Percentiles rank a stretch among this genome's conserved stretches.
Conservation (phyloP, 192 early-diverging fungal species). For the Coemansia sp. region DNA sequence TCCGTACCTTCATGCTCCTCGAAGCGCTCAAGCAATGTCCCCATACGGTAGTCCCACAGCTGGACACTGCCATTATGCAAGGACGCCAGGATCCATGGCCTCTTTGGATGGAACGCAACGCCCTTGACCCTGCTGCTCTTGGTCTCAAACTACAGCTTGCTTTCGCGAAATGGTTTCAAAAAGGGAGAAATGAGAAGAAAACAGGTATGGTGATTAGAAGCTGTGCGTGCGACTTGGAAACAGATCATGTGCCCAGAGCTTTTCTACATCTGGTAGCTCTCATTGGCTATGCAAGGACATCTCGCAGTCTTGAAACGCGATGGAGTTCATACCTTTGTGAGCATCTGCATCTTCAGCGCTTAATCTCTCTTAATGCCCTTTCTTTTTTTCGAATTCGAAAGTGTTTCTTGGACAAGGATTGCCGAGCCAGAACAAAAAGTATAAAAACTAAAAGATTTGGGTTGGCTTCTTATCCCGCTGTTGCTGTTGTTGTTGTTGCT, state of each 20-base stretch:
- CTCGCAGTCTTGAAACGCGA: neutral
- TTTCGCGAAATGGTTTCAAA: neutral
- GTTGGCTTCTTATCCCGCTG: too few species aligned
- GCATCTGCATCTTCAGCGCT: conserved; percentile 66
- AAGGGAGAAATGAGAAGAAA: neutral
- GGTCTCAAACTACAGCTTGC: conserved; percentile 82
- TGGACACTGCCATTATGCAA: conserved; percentile 97
- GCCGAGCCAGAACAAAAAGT: neutral
- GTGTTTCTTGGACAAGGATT: neutral
- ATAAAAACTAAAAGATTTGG: neutral
- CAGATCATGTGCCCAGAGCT: neutral
- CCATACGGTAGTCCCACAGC: conserved; percentile 99
- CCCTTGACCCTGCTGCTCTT: conserved; percentile 98
- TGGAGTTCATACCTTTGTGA: conserved; percentile 61
- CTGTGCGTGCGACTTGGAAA: too few species aligned
- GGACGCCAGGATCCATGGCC: conserved; percentile 97
- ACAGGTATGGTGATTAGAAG: neutral
- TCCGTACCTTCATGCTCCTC: conserved; percentile 97
- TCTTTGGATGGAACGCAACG: conserved; percentile 92
- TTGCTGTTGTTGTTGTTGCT: neutral
- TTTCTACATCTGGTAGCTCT: neutral
- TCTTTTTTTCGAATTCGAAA: neutral
- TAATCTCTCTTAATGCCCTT: neutral
- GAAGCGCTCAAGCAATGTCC: conserved; percentile 94
- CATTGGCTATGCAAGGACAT: neutral